Conservation (phyloP, 106 monocot genomes). For the Platanthera zijinensis region DNA sequence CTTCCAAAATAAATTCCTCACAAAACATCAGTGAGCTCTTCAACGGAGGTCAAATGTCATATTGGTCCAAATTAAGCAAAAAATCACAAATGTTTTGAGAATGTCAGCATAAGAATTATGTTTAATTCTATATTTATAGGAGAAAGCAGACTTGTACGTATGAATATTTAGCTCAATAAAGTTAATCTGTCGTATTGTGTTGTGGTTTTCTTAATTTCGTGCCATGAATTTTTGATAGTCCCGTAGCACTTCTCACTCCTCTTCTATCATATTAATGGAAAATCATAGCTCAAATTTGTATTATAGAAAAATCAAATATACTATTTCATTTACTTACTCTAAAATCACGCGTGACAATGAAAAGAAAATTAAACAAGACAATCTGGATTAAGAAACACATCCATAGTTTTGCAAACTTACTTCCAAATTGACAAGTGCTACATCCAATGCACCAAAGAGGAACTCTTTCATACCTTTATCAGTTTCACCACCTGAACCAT, state of each 20-base stretch:
- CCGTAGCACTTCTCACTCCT: slow-evolving; percentile 20
- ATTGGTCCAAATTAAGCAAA: not conserved
- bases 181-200: slow-evolving; percentile 1
- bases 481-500: slow-evolving; percentile 41
- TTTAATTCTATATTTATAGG: not conserved
- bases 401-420: slow-evolving; percentile 80
- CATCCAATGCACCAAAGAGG: slow-evolving; percentile 83
- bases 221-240: slow-evolving; percentile 22
- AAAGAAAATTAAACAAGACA: not conserved
- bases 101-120: too few relatives aligned
- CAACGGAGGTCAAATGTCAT: slow-evolving; percentile 13
- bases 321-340: slow-evolving; percentile 2
- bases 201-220: slow-evolving; percentile 12
- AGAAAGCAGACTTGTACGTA: slow-evolving; percentile 8
- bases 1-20: not conserved
- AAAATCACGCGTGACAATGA: slow-evolving; percentile 12
- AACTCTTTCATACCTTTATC: slow-evolving; percentile 73
- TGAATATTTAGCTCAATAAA: slow-evolving; percentile 18
- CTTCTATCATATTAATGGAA: not conserved
- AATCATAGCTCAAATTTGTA: not conserved
- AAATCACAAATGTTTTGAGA: not conserved
- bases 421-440: slow-evolving; percentile 83
- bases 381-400: slow-evolving; percentile 10
- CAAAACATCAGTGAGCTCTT: slow-evolving; percentile 10
- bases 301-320: not conserved